Evolutionary conservation across 1,139 yeast genomes (phyloP).

Genomic region (Sugiyamaella paludigena): DNA sequence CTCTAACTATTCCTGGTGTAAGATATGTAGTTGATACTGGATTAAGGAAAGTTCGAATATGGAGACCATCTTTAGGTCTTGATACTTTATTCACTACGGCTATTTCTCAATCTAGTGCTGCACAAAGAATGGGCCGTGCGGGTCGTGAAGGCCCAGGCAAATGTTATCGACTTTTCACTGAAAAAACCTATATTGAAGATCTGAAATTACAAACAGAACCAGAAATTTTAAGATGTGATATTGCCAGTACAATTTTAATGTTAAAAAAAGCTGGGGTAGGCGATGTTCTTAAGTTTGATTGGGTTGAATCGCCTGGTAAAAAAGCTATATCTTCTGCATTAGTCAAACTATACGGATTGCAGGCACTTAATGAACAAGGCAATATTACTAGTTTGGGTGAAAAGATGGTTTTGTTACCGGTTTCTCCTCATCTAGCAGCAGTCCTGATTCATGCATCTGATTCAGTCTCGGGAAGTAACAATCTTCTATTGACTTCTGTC

Average conservation of each 20-base stretch:
- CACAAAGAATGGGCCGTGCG: conserved; percentile 97
- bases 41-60: conserved; percentile 83
- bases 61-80: conserved; percentile 89
- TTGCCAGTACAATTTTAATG: conserved; percentile 78
- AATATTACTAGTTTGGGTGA: conserved; percentile 71
- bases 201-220: conserved; percentile 84
- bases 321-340: conserved; percentile 75
- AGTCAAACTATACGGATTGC: conserved; percentile 70
- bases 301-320: conserved; percentile 89
- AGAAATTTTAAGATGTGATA: conserved; percentile 83
- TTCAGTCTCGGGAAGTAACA: conserved; percentile 41
- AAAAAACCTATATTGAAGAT: conserved; percentile 53
- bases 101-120: conserved; percentile 90
- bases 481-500: conserved; percentile 50
- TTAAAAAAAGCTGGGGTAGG: conserved; percentile 80
- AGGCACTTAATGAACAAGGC: conserved; percentile 77
- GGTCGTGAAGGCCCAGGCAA: conserved; percentile 96
- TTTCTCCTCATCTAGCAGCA: conserved; percentile 89
- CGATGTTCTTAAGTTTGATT: conserved; percentile 80
- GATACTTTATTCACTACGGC: conserved; percentile 90
- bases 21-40: conserved; percentile 92
- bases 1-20: conserved; percentile 95
- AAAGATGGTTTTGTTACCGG: conserved; percentile 84
- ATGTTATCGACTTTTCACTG: conserved; percentile 80
- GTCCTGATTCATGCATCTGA: conserved; percentile 70